A percentile compares a stretch with the other conserved stretches of the same genome.
Evolutionary conservation across 176 grass and related monocot genomes (phyloP).

Genomic region (Bothriochloa decipiens): DNA sequence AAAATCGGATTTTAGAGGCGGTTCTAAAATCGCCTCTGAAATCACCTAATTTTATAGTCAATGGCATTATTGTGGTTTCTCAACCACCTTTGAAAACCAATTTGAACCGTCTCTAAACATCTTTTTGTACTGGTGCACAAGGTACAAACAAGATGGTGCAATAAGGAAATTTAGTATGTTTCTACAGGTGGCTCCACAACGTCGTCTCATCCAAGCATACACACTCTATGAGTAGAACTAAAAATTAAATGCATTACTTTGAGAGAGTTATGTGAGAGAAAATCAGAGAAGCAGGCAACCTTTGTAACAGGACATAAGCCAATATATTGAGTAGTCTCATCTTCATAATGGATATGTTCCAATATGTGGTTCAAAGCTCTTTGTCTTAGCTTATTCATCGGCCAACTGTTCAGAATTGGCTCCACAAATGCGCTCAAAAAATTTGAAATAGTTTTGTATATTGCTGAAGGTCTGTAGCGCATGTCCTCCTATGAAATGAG

Average conservation of each 20-base stretch:
- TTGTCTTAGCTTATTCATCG: slow-evolving; percentile 47
- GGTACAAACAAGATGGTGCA: too few relatives aligned
- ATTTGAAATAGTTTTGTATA: slow-evolving; percentile 43
- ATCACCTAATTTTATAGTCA: too few relatives aligned
- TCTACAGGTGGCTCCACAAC: too few relatives aligned
- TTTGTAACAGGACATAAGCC: slow-evolving; percentile 55
- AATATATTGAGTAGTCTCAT: slow-evolving; percentile 55
- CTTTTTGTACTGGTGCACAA: too few relatives aligned
- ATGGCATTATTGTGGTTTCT: too few relatives aligned
- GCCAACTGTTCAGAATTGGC: slow-evolving; percentile 50
- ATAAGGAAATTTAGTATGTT: too few relatives aligned
- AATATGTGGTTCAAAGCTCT: slow-evolving; percentile 44
- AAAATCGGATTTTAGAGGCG: too few relatives aligned
- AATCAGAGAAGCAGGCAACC: not conserved
- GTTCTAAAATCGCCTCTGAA: too few relatives aligned
- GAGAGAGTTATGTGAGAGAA: not conserved
- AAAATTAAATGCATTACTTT: not conserved
- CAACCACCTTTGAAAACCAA: too few relatives aligned
- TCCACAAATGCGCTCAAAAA: slow-evolving; percentile 52
- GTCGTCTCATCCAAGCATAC: not conserved
- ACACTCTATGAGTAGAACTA: too few relatives aligned
- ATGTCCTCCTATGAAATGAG: slow-evolving; percentile 47
- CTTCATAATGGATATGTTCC: slow-evolving; percentile 67
- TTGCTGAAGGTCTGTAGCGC: slow-evolving; percentile 38
- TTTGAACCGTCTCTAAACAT: too few relatives aligned